phyloP scores from a whole-genome alignment of 345 rosid genomes.

The Toxicodendron radicans region DNA sequence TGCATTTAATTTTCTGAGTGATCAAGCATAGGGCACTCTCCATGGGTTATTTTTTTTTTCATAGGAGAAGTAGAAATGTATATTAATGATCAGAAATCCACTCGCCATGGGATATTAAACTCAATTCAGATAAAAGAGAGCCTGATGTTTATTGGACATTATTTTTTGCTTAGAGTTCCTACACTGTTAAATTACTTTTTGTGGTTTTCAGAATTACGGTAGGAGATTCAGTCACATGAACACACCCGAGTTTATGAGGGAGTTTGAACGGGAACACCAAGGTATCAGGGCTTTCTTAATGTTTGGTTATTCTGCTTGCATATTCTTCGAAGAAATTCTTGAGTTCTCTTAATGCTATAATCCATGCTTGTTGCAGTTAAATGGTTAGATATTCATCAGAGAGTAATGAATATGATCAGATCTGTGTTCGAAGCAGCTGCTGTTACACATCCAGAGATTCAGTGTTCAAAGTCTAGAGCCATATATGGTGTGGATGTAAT shows the following conservation, averaged over 20 bases:
- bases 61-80: too few relatives aligned
- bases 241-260: slow-evolving; percentile 76
- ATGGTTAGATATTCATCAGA: slow-evolving; percentile 77
- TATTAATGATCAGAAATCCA: too few relatives aligned
- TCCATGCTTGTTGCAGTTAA: slow-evolving; percentile 47
- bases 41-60: background rate
- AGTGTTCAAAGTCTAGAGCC: slow-evolving; percentile 70
- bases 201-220: slow-evolving; percentile 73
- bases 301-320: slow-evolving; percentile 6
- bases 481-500: slow-evolving; percentile 92
- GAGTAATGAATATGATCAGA: slow-evolving; percentile 58
- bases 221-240: slow-evolving; percentile 75
- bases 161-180: slow-evolving; percentile 2
- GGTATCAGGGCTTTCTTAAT: slow-evolving; percentile 40
- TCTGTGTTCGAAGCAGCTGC: slow-evolving; percentile 87
- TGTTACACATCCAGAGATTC: slow-evolving; percentile 84
- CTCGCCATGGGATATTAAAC: background rate
- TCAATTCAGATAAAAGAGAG: background rate
- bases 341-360: background rate
- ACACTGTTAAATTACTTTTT: slow-evolving; percentile 16
- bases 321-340: background rate
- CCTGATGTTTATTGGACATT: background rate
- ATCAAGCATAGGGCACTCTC: background rate
- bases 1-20: background rate
- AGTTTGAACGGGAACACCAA: slow-evolving; percentile 78